A percentile compares a stretch with the other conserved stretches of the same genome.
phyloP scores from a whole-genome alignment of 2,329 filamentous ascomycete genomes.

The Ceratocystis lukuohia region DNA sequence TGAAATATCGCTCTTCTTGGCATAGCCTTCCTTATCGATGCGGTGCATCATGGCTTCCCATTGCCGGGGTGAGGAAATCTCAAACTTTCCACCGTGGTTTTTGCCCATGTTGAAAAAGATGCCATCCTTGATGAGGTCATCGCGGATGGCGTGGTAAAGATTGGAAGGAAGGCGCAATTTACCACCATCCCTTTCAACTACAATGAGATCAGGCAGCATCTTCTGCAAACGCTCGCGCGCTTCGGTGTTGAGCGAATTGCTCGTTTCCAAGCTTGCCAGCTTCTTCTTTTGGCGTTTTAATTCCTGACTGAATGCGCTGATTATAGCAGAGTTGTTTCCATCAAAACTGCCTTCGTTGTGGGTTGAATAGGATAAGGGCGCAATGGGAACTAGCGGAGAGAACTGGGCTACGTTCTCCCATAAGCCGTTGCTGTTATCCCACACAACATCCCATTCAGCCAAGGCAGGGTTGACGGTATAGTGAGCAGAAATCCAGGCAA shows the following conservation, averaged over 20 bases:
- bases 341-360: constrained; percentile 21
- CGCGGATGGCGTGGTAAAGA: constrained; percentile 52
- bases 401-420: constrained; percentile 24
- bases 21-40: constrained; percentile 27
- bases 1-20: constrained; percentile 12
- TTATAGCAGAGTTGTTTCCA: constrained; percentile 24
- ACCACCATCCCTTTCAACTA: constrained; percentile 38
- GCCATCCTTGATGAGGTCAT: constrained; percentile 38
- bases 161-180: constrained; percentile 41
- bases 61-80: constrained; percentile 33
- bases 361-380: neutral
- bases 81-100: constrained; percentile 26
- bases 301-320: constrained; percentile 26
- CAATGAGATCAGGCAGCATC: constrained; percentile 43
- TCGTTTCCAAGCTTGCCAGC: constrained; percentile 11
- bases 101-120: constrained; percentile 36
- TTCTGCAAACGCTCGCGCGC: constrained; percentile 33
- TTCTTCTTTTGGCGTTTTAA: constrained; percentile 24
- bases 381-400: constrained; percentile 21
- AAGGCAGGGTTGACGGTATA: constrained; percentile 16
- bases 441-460: constrained; percentile 18
- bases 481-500: constrained; percentile 10
- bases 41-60: constrained; percentile 35
- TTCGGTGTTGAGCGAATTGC: constrained; percentile 17
- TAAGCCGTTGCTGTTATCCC: constrained; percentile 23